Conservation (phyloP, 306 rosid species). For the Fagus sylvatica region DNA sequence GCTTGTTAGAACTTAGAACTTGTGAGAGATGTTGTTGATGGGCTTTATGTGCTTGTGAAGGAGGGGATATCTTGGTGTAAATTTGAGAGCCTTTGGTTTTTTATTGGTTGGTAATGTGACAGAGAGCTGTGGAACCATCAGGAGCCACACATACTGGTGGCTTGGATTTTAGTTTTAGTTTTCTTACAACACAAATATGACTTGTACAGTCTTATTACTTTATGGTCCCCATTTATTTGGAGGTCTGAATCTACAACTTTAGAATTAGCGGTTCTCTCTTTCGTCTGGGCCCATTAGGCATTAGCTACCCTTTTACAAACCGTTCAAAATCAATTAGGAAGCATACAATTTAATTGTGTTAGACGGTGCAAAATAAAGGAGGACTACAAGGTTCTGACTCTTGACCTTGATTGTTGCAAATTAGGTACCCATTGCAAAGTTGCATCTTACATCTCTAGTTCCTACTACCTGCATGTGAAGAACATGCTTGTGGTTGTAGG, state of each 20-base stretch:
- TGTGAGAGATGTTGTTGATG: constrained; percentile 26
- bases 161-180: constrained; percentile 35
- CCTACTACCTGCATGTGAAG: constrained; percentile 2
- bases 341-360: background rate
- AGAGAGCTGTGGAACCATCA: constrained; percentile 18
- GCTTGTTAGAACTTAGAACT: constrained; percentile 8
- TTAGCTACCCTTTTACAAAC: background rate
- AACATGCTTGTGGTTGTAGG: background rate
- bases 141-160: constrained; percentile 62
- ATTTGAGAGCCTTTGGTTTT: constrained; percentile 60
- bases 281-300: background rate
- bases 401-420: constrained; percentile 22
- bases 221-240: background rate
- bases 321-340: background rate
- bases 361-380: constrained; percentile 2
- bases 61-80: constrained; percentile 59
- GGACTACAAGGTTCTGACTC: background rate
- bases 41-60: constrained; percentile 48
- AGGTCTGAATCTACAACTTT: background rate
- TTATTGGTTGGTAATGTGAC: constrained; percentile 41
- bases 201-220: background rate
- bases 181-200: background rate
- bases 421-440: background rate
- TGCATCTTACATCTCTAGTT: background rate
- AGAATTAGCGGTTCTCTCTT: background rate